phyloP scores from a whole-genome alignment of 2,329 filamentous ascomycete genomes.

The Pyrenochaeta sp. region DNA sequence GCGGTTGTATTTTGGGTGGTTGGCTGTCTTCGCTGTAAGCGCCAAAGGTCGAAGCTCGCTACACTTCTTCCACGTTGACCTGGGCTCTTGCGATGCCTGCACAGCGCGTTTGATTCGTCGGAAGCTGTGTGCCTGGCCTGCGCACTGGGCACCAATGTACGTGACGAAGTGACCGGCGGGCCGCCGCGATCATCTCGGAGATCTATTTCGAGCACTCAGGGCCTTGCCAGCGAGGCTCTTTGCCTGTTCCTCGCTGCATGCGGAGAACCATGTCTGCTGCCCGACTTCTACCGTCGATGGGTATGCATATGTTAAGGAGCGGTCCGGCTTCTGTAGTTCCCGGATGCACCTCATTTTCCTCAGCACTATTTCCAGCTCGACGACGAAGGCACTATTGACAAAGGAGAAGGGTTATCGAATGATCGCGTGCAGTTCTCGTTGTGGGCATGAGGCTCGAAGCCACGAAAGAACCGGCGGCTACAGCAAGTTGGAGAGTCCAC shows the following conservation, averaged over 20 bases:
- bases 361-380: constrained; percentile 24
- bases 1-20: constrained; percentile 50
- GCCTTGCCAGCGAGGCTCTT: constrained; percentile 16
- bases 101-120: constrained; percentile 36
- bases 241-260: constrained; percentile 17
- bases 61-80: constrained; percentile 30
- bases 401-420: neutral
- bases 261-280: constrained; percentile 24
- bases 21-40: constrained; percentile 46
- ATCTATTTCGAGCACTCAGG: constrained; percentile 45
- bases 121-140: constrained; percentile 35
- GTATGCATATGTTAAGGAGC: constrained; percentile 5
- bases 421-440: constrained; percentile 5
- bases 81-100: constrained; percentile 22
- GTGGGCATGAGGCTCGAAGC: constrained; percentile 12
- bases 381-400: neutral
- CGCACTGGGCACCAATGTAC: constrained; percentile 41
- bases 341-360: constrained; percentile 20
- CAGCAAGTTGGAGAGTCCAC: neutral
- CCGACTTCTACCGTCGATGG: neutral
- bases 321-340: constrained; percentile 22
- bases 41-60: constrained; percentile 43
- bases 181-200: constrained; percentile 40
- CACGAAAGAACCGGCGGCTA: constrained; percentile 19
- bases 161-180: constrained; percentile 43